Base-by-base conservation (phyloP, 331 rosid species). In the Rhamnella rubrinervis region DNA sequence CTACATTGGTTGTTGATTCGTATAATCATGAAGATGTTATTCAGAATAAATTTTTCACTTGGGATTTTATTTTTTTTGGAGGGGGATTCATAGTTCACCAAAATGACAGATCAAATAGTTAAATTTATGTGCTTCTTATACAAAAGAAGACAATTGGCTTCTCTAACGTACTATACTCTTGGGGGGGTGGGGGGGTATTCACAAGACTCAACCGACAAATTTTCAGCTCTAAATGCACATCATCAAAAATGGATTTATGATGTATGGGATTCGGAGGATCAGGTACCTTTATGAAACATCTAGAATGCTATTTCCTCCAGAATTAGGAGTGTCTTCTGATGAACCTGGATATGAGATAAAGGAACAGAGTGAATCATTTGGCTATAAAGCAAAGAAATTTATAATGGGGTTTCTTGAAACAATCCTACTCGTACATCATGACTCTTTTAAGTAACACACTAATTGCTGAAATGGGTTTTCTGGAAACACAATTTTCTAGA, bases 251-350 rank as follows among this genome's bases (percentile, higher is more conserved):
- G 62, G 49, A 53, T 19, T 53, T 26, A 31, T 59, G 16, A 16
- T 56, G 73, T 59, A 26, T 6, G 59, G 44, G 10, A 46, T 14
- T 59, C 28, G 44, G 26, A 55, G 37, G 57, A 70, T 20, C 60
- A 61, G 26, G 66, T 16, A 70, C 60, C 59, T 15, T 57, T 53
- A 8, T 50, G 55, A 20, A 44, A 55, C 41, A 28, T 41, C 80
- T 72, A 84, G 71, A 84, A 93, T 46, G 98, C 98, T 78, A 93
- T 85, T 82, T 93, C 97, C 64, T 91, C 87, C 49, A 93, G 96
- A 55, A 91, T 86, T 80, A 79, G 87, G 61, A 93, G 96, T 31
- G 98, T 93, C 85, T 93, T 91, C 69, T 78, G 81, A 87, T 93
- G 97, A 71, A 93, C 97, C 98, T 93, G 89, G 61, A 74, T 66